A percentile compares a stretch with the other conserved stretches of the same genome.
Evolutionary conservation across 2,329 filamentous ascomycete genomes (phyloP).

Genomic region (Teratosphaeria gauchensis): DNA sequence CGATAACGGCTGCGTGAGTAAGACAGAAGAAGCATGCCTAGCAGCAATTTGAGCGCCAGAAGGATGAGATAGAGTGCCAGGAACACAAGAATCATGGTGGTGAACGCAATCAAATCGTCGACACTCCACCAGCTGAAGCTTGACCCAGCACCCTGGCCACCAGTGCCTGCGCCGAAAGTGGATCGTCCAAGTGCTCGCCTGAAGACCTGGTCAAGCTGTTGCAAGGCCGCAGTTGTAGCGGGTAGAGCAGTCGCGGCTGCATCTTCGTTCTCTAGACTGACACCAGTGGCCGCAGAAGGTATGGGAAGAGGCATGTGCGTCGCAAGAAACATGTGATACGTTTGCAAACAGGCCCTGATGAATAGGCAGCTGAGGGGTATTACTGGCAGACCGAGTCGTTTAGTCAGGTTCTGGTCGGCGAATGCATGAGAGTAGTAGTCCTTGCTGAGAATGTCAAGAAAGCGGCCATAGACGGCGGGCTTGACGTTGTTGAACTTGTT

Average conservation of each 20-base stretch:
- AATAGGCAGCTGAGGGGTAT: slow-evolving; percentile 91
- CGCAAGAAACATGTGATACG: slow-evolving; percentile 95
- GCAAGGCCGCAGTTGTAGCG: slow-evolving; percentile 65
- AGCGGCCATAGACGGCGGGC: slow-evolving; percentile 77
- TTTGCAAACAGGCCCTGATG: slow-evolving; percentile 87
- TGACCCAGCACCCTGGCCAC: slow-evolving; percentile 8
- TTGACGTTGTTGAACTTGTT: slow-evolving; percentile 98
- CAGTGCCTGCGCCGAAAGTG: slow-evolving; percentile 47
- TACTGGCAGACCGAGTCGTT: slow-evolving; percentile 79
- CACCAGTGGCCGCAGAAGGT: slow-evolving; percentile 54
- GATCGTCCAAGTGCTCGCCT: slow-evolving; percentile 67
- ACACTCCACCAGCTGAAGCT: slow-evolving; percentile 45
- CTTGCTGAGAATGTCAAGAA: slow-evolving; percentile 87
- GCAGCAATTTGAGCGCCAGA: slow-evolving; percentile 61
- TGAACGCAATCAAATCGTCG: slow-evolving; percentile 63
- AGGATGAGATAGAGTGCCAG: slow-evolving; percentile 76
- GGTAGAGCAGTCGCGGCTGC: slow-evolving; percentile 45
- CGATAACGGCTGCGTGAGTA: slow-evolving; percentile 72
- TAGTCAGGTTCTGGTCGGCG: slow-evolving; percentile 77
- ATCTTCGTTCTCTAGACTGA: slow-evolving; percentile 46
- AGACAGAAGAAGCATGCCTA: slow-evolving; percentile 78
- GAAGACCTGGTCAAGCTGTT: slow-evolving; percentile 68
- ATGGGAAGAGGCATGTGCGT: slow-evolving; percentile 72
- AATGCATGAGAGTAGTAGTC: slow-evolving; percentile 98
- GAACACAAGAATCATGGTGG: slow-evolving; percentile 80